Evolutionary conservation across 441 rosid species (phyloP).

Genomic region (Syzygium malaccense): DNA sequence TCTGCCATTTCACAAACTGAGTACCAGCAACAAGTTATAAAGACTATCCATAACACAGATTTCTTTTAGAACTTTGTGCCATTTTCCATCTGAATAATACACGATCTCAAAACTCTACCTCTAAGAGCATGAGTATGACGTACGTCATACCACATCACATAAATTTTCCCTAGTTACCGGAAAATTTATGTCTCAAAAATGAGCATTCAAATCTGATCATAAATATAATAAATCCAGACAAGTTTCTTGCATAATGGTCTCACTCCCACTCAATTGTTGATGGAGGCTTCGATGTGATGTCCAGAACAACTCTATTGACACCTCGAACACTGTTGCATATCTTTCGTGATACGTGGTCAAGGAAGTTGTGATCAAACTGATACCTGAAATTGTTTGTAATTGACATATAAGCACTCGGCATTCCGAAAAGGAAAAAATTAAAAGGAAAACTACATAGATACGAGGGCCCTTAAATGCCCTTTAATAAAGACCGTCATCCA

Average conservation of each 20-base stretch:
- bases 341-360: conserved; percentile 67
- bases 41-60: not conserved
- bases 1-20: not conserved
- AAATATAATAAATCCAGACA: not conserved
- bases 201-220: not conserved
- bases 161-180: not conserved
- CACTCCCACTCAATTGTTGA: conserved; percentile 97
- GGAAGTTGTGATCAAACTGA: conserved; percentile 81
- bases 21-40: not conserved
- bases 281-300: conserved; percentile 96
- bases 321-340: conserved; percentile 86
- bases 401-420: not conserved
- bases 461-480: not conserved
- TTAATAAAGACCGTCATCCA: not conserved
- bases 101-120: not conserved
- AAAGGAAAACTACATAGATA: not conserved
- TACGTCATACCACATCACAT: not conserved
- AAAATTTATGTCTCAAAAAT: not conserved
- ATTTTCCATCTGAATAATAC: not conserved
- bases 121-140: not conserved
- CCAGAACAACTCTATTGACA: conserved; percentile 86
- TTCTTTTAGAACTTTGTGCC: not conserved
- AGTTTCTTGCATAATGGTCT: conserved; percentile 4
- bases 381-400: conserved; percentile 44
- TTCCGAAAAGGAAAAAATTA: not conserved